phyloP scores from a whole-genome alignment of 2,329 filamentous ascomycete species.

The Diaporthe humulicola region DNA sequence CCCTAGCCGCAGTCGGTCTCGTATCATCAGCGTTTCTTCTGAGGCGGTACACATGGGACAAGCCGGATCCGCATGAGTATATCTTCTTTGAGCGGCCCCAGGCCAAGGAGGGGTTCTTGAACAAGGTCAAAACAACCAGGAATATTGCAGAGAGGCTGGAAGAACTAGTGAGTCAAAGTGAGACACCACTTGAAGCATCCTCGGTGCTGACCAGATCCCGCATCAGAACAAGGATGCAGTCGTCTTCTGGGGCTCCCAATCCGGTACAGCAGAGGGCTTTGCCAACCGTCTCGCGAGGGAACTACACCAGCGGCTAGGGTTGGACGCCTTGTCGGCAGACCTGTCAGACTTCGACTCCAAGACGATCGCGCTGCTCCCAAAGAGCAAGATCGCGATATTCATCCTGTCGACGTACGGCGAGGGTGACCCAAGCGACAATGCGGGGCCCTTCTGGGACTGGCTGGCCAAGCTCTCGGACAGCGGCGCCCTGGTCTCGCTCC shows the following conservation, averaged over 20 bases:
- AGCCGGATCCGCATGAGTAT: slow-evolving; percentile 35
- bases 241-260: slow-evolving; percentile 64
- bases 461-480: slow-evolving; percentile 39
- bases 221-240: slow-evolving; percentile 43
- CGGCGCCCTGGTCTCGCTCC: background rate
- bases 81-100: slow-evolving; percentile 40
- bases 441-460: slow-evolving; percentile 48
- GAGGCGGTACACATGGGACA: slow-evolving; percentile 36
- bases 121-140: slow-evolving; percentile 28
- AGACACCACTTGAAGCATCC: rapidly evolving
- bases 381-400: slow-evolving; percentile 50
- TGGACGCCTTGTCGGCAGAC: slow-evolving; percentile 56
- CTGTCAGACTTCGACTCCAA: slow-evolving; percentile 61
- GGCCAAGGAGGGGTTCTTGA: slow-evolving; percentile 27
- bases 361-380: slow-evolving; percentile 48
- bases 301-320: slow-evolving; percentile 53
- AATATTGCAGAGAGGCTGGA: slow-evolving; percentile 40
- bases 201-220: background rate
- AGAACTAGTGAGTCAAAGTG: slow-evolving; percentile 44
- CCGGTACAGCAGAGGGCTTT: slow-evolving; percentile 59
- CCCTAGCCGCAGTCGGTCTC: slow-evolving; percentile 38
- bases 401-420: slow-evolving; percentile 56
- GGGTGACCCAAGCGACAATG: slow-evolving; percentile 57
- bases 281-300: slow-evolving; percentile 57
- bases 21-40: slow-evolving; percentile 51